Percentiles rank a stretch among this genome's conserved stretches.
These are phyloP conservation scores for Juglanconis oblonga DNA, from an alignment of 2,329 filamentous ascomycete genomes.

Conservation along the genomic window DNA sequence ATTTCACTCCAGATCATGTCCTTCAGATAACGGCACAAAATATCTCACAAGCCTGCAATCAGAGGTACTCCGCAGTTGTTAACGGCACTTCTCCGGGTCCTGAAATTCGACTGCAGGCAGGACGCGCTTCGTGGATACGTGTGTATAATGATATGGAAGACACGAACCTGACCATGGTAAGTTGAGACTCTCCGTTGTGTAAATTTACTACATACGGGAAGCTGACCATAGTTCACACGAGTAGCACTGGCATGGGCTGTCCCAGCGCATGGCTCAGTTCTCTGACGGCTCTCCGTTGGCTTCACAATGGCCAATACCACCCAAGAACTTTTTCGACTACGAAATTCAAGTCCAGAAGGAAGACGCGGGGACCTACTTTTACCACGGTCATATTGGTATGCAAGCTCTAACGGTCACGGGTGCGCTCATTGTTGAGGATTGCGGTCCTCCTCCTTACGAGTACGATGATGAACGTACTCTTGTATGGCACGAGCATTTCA, in stretches of 20 bases:
- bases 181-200: conserved; percentile 8
- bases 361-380: conserved; percentile 64
- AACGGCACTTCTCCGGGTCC: conserved; percentile 54
- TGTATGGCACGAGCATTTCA: conserved; percentile 55
- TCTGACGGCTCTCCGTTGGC: conserved; percentile 60
- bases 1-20: conserved; percentile 40
- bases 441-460: conserved; percentile 45
- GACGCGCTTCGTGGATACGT: conserved; percentile 49
- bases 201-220: not conserved
- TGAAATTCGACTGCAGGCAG: conserved; percentile 41
- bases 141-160: conserved; percentile 56
- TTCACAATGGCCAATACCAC: conserved; percentile 64
- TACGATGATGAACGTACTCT: conserved; percentile 62
- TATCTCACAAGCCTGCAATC: conserved; percentile 41
- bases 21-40: conserved; percentile 42
- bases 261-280: conserved; percentile 57
- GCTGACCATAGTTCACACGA: not conserved
- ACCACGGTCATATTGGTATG: conserved; percentile 65
- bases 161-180: conserved; percentile 56
- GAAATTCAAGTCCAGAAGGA: conserved; percentile 52
- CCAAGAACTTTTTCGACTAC: conserved; percentile 64
- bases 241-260: conserved; percentile 67
- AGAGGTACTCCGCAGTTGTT: conserved; percentile 40
- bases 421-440: conserved; percentile 55
- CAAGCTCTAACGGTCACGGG: conserved; percentile 59